Percentiles rank a stretch among this genome's conserved stretches.
Evolutionary conservation across 176 grass and related monocot species (phyloP).

Genomic region (Juncus effusus): DNA sequence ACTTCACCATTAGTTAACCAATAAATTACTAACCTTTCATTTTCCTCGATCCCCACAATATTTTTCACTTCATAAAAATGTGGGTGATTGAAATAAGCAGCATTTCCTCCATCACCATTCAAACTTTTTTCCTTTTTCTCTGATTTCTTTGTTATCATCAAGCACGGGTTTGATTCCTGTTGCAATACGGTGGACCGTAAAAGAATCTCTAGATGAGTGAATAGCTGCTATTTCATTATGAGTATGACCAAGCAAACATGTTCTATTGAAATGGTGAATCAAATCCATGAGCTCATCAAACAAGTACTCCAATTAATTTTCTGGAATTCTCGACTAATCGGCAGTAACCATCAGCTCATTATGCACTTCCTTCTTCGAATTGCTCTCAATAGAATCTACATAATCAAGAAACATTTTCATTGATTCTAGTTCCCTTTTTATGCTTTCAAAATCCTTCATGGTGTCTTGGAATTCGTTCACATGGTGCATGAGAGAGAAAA

Average conservation of each 20-base stretch:
- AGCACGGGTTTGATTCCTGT: background rate
- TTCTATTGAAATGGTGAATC: background rate
- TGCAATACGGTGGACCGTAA: background rate
- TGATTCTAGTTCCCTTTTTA: no score
- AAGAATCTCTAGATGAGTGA: background rate
- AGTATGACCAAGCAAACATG: background rate
- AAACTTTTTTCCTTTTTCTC: no score
- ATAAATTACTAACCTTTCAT: background rate
- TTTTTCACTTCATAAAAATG: background rate
- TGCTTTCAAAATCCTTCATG: no score
- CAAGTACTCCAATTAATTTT: constrained; percentile 2
- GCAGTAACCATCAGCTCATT: no score
- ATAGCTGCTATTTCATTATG: background rate
- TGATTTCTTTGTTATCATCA: no score
- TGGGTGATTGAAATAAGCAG: background rate
- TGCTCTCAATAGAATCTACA: no score
- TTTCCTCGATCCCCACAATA: background rate
- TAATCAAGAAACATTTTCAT: no score
- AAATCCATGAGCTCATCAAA: constrained; percentile 11
- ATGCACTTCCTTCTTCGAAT: no score
- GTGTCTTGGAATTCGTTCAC: no score
- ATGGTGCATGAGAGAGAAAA: no score
- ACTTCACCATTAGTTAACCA: background rate
- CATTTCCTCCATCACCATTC: no score
- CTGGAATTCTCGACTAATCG: background rate